phyloP scores from a whole-genome alignment of 805 yeast genomes.

The Lipomyces lipofer region DNA sequence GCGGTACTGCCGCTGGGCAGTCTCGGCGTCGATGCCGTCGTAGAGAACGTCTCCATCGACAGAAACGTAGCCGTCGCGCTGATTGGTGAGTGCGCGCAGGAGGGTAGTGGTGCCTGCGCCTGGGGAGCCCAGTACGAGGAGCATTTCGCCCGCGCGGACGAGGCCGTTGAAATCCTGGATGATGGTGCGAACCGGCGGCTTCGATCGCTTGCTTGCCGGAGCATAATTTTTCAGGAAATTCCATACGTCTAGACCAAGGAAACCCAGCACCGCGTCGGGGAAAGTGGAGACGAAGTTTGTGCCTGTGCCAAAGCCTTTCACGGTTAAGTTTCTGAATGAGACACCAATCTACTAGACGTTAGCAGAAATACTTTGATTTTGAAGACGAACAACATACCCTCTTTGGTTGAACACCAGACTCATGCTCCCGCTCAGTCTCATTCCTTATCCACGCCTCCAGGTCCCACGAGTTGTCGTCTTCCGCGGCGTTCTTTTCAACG shows the following conservation, averaged over 20 bases:
- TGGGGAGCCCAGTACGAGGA: constrained; percentile 70
- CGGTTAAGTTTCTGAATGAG: constrained; percentile 6
- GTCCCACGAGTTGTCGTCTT: constrained; percentile 2
- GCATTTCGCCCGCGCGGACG: constrained; percentile 65
- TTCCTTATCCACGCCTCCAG: constrained; percentile 10
- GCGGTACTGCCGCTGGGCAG: constrained; percentile 60
- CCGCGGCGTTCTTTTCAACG: constrained; percentile 1
- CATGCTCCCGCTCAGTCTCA: constrained; percentile 1
- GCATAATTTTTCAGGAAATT: neutral
- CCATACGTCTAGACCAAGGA: constrained; percentile 3
- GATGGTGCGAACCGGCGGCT: constrained; percentile 31
- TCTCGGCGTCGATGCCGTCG: constrained; percentile 60
- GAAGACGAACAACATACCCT: neutral
- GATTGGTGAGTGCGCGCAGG: constrained; percentile 58
- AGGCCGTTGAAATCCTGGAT: constrained; percentile 38
- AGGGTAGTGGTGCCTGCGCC: constrained; percentile 59
- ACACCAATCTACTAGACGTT: constrained; percentile 8
- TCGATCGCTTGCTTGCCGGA: constrained; percentile 4
- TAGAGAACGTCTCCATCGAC: constrained; percentile 60
- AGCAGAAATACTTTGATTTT: neutral
- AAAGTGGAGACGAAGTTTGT: constrained; percentile 2
- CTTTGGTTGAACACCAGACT: constrained; percentile 5
- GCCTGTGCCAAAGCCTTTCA: constrained; percentile 9
- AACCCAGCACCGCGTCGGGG: constrained; percentile 9
- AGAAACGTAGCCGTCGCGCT: constrained; percentile 25